phyloP scores from a whole-genome alignment of 805 yeast genomes.

The Hanseniaspora clermontiae region DNA sequence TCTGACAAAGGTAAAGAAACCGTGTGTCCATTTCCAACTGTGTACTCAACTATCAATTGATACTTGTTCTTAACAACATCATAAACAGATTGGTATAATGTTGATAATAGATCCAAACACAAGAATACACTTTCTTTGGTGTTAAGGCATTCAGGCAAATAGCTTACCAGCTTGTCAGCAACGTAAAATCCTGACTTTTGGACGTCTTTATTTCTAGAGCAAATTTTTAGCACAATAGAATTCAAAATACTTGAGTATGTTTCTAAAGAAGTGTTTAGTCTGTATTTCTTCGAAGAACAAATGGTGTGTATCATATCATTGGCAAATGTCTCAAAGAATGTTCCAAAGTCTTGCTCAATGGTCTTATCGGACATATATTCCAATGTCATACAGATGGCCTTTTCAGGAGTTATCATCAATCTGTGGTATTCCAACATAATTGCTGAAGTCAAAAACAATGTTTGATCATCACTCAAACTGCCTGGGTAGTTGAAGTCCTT shows the following conservation, averaged over 20 bases:
- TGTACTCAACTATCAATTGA: slow-evolving; percentile 65
- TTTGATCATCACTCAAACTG: slow-evolving; percentile 40
- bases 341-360: slow-evolving; percentile 53
- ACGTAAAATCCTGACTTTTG: slow-evolving; percentile 26
- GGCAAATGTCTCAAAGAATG: slow-evolving; percentile 54
- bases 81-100: slow-evolving; percentile 63
- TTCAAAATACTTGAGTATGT: slow-evolving; percentile 3
- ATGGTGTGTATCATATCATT: slow-evolving; percentile 38
- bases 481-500: background rate
- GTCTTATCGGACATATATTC: slow-evolving; percentile 81
- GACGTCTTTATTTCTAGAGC: slow-evolving; percentile 11
- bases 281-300: slow-evolving; percentile 1
- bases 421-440: slow-evolving; percentile 67
- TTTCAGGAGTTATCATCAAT: slow-evolving; percentile 40
- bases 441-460: slow-evolving; percentile 79
- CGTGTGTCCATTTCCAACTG: slow-evolving; percentile 28
- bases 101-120: slow-evolving; percentile 63
- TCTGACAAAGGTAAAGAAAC: slow-evolving; percentile 49
- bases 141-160: slow-evolving; percentile 7
- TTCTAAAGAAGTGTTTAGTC: background rate
- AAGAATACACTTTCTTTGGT: slow-evolving; percentile 33
- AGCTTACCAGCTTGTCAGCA: slow-evolving; percentile 17
- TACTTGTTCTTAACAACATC: slow-evolving; percentile 78
- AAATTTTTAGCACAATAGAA: slow-evolving; percentile 34
- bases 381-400: slow-evolving; percentile 67